phyloP scores from a whole-genome alignment of 345 rosid genomes.

The Eucalyptus brandiana region DNA sequence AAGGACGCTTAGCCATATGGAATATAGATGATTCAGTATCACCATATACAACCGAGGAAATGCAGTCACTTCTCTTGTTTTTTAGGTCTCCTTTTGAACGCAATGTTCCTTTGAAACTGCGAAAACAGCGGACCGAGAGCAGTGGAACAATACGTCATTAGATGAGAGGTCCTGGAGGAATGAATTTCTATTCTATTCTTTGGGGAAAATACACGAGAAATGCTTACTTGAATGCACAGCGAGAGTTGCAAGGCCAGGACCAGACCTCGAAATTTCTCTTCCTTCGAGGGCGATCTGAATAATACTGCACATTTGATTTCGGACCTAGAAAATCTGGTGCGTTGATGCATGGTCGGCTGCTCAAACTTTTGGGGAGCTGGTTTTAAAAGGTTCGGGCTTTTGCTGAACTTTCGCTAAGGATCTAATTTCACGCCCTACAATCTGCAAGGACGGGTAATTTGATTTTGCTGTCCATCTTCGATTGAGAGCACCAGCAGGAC shows the following conservation, averaged over 20 bases:
- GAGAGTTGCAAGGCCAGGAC: not conserved
- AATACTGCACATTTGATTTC: not conserved
- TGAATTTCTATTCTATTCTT: not conserved
- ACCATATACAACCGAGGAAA: not conserved
- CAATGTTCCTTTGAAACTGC: not conserved
- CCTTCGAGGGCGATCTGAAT: not conserved
- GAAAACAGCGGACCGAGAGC: not conserved
- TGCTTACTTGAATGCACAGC: not conserved
- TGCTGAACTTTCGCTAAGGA: not conserved
- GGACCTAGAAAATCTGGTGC: not conserved
- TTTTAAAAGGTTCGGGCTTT: not conserved
- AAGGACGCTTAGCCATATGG: not conserved
- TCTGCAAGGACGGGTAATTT: not conserved
- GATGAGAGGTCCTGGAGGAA: not conserved
- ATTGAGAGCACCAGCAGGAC: not conserved
- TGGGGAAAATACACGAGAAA: not conserved
- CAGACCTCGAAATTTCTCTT: not conserved
- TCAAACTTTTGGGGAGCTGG: not conserved
- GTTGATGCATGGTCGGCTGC: not conserved
- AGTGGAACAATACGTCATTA: not conserved
- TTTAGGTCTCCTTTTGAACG: not conserved
- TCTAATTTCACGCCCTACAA: not conserved
- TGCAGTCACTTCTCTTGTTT: not conserved
- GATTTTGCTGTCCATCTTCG: not conserved
- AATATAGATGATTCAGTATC: not conserved